These are phyloP conservation scores for Hyphopichia buzzinii DNA, from an alignment of 1,139 yeast species.

Conservation along the genomic window DNA sequence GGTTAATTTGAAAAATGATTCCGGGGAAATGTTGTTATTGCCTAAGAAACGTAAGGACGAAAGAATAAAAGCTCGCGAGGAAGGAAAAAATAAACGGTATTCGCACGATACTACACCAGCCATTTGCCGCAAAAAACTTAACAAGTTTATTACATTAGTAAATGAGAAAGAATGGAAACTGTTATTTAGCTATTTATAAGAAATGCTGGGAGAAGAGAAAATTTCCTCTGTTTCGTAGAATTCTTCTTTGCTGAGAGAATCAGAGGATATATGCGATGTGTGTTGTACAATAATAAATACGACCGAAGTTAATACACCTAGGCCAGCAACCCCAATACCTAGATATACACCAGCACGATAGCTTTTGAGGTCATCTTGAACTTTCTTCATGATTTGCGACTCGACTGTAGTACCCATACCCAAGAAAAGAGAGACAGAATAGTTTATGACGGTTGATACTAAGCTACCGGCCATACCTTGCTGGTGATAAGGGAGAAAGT, in stretches of 20 bases:
- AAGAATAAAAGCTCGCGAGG: not conserved
- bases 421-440: conserved; percentile 50
- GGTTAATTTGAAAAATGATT: too few species aligned
- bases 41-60: not conserved
- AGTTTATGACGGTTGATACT: conserved; percentile 53
- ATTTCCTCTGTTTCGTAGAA: not conserved
- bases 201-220: not conserved
- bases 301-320: conserved; percentile 31
- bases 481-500: conserved; percentile 46
- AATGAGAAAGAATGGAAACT: too few species aligned
- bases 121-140: too few species aligned
- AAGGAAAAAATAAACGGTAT: not conserved
- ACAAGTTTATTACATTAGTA: too few species aligned
- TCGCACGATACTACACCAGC: not conserved
- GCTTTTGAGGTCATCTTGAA: conserved; percentile 23
- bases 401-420: conserved; percentile 55
- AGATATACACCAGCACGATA: conserved; percentile 48
- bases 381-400: conserved; percentile 23
- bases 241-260: conserved; percentile 6
- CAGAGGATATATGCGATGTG: conserved; percentile 8
- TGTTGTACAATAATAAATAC: conserved; percentile 29
- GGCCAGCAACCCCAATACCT: conserved; percentile 36
- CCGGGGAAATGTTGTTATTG: not conserved
- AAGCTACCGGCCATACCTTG: conserved; percentile 64
- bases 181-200: not conserved